Percentiles rank a stretch among this genome's conserved stretches.
Evolutionary conservation across 805 yeast genomes (phyloP).

Genomic region (Kazachstania psychrophila): DNA sequence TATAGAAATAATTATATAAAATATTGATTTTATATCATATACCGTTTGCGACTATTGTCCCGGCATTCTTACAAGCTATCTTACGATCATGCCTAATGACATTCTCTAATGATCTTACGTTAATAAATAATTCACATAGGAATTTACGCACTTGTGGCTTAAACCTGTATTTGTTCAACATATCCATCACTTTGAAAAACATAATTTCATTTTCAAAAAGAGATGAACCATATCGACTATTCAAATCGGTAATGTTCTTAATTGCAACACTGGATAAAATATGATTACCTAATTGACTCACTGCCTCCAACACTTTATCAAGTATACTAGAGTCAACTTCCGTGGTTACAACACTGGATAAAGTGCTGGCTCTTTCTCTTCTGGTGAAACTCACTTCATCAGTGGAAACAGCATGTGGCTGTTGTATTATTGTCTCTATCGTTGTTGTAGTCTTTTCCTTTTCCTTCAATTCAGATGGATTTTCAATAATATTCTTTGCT

Average conservation of each 20-base stretch:
- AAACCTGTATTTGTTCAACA: constrained; percentile 49
- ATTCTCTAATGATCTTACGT: constrained; percentile 43
- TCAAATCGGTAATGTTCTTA: constrained; percentile 46
- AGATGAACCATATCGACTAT: constrained; percentile 39
- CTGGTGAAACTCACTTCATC: background rate
- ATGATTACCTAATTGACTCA: constrained; percentile 51
- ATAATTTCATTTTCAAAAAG: constrained; percentile 47
- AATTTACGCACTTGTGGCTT: constrained; percentile 55
- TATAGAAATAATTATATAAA: background rate
- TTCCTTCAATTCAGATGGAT: constrained; percentile 11
- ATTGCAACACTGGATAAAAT: constrained; percentile 45
- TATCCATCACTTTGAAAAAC: constrained; percentile 42
- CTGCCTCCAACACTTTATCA: constrained; percentile 28
- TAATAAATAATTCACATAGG: constrained; percentile 55
- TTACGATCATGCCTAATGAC: constrained; percentile 40
- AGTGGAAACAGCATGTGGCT: background rate
- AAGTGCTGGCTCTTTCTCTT: constrained; percentile 4
- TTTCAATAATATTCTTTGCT: constrained; percentile 20
- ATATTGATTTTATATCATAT: background rate
- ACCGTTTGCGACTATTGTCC: background rate
- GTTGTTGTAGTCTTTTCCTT: background rate
- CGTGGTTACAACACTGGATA: background rate
- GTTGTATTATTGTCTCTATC: background rate
- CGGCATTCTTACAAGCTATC: background rate
- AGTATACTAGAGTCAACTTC: constrained; percentile 10